Evolutionary conservation across 768 basidiomycete species (phyloP).

Genomic region (Lactifluus pinguis): DNA sequence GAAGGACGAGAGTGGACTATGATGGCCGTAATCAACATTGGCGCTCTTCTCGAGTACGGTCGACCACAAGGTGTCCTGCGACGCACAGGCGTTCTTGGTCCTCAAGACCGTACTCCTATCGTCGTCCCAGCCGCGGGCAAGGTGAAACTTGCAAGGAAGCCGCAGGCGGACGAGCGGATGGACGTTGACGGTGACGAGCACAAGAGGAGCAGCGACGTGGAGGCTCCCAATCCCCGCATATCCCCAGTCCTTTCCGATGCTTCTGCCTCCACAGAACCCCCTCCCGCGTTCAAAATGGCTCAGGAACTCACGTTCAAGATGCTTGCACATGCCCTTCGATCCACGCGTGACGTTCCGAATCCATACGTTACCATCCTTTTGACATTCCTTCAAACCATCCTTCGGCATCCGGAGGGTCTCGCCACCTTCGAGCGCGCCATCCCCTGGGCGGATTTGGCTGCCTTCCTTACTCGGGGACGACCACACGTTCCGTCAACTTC

Average conservation of each 20-base stretch:
- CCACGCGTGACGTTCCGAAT: constrained; percentile 62
- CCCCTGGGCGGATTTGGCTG: constrained; percentile 74
- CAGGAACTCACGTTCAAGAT: constrained; percentile 72
- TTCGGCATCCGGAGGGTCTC: constrained; percentile 55
- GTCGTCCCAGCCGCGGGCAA: constrained; percentile 32
- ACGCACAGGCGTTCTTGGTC: constrained; percentile 40
- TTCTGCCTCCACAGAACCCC: constrained; percentile 28
- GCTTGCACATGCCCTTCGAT: constrained; percentile 60
- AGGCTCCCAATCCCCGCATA: constrained; percentile 23
- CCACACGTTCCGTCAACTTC: constrained; percentile 42
- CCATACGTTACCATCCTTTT: constrained; percentile 82
- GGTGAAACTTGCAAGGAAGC: constrained; percentile 29
- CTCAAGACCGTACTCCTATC: constrained; percentile 26
- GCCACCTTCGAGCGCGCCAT: constrained; percentile 63
- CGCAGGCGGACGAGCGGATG: constrained; percentile 39
- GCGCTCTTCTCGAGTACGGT: constrained; percentile 83
- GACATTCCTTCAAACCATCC: constrained; percentile 78
- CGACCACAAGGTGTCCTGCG: constrained; percentile 60
- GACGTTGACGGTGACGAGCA: constrained; percentile 49
- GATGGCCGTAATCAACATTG: constrained; percentile 86
- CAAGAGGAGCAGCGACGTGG: constrained; percentile 22
- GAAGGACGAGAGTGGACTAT: constrained; percentile 91
- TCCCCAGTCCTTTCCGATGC: constrained; percentile 28
- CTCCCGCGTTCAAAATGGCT: constrained; percentile 63
- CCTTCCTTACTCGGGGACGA: constrained; percentile 55